These are phyloP conservation scores for Geoglossum cookeanum DNA, from an alignment of 2,329 filamentous ascomycete species.

Conservation along the genomic window DNA sequence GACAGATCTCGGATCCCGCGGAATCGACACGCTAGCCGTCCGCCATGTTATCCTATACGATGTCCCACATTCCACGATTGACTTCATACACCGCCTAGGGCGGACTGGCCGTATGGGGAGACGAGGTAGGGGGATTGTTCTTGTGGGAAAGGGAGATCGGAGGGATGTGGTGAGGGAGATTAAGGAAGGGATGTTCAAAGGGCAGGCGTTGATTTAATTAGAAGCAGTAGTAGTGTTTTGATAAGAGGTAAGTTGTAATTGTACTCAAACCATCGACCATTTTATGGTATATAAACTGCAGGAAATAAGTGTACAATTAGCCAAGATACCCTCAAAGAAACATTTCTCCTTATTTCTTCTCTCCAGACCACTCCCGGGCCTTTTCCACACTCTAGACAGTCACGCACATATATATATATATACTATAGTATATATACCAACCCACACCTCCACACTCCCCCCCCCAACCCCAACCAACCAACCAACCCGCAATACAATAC, in stretches of 20 bases:
- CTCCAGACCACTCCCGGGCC: no score
- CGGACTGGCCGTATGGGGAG: conserved; percentile 84
- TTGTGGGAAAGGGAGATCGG: conserved; percentile 77
- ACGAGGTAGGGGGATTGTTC: conserved; percentile 70
- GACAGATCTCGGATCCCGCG: conserved; percentile 78
- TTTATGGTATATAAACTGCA: no score
- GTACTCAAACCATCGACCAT: no score
- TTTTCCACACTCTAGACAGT: no score
- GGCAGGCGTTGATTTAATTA: conserved; percentile 27
- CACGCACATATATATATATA: no score
- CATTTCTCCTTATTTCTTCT: no score
- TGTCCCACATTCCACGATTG: conserved; percentile 92
- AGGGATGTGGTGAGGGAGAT: conserved; percentile 85
- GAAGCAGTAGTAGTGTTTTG: neutral
- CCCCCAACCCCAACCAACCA: no score
- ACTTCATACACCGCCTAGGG: conserved; percentile 92
- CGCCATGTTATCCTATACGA: conserved; percentile 87
- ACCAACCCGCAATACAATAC: no score
- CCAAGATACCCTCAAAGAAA: no score
- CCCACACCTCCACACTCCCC: no score
- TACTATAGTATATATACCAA: no score
- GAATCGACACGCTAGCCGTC: conserved; percentile 85
- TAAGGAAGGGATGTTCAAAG: conserved; percentile 46
- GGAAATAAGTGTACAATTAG: no score
- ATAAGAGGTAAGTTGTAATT: neutral